A percentile compares a stretch with the other conserved stretches of the same genome.
phyloP scores from a whole-genome alignment of 2,329 filamentous ascomycete species.

The Dothideomycetes sp. region DNA sequence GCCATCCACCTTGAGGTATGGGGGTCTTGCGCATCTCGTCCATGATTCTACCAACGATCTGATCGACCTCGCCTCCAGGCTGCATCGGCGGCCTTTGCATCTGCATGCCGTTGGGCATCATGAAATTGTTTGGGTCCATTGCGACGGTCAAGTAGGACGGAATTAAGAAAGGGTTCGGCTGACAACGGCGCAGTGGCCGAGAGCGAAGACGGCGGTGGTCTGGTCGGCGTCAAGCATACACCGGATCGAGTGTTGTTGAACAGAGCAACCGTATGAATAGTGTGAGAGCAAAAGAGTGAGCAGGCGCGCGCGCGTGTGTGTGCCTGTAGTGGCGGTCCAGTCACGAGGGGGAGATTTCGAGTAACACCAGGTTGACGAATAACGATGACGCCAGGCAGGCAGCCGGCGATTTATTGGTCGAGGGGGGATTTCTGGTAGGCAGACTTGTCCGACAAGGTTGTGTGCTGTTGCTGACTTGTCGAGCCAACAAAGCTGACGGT shows the following conservation, averaged over 20 bases:
- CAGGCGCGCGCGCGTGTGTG: background rate
- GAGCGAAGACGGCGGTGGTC: background rate
- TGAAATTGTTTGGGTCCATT: constrained; percentile 17
- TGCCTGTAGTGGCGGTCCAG: background rate
- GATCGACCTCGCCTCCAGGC: constrained; percentile 19
- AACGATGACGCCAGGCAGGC: constrained; percentile 8
- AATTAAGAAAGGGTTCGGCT: background rate
- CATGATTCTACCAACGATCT: constrained; percentile 20
- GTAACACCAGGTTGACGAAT: constrained; percentile 9
- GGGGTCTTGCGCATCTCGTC: constrained; percentile 18
- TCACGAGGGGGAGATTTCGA: constrained; percentile 11
- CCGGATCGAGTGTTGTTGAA: background rate
- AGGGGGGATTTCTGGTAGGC: no score
- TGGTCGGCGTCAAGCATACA: constrained; percentile 9
- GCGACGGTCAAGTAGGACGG: background rate
- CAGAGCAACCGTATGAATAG: no score
- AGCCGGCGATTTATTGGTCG: background rate
- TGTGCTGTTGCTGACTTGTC: no score
- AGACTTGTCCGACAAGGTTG: no score
- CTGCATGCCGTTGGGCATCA: constrained; percentile 15
- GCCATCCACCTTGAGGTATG: constrained; percentile 23
- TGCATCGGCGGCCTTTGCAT: constrained; percentile 24
- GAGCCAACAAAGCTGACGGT: no score
- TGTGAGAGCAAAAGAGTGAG: background rate
- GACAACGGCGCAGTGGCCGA: constrained; percentile 11